phyloP scores from a whole-genome alignment of 495 filamentous ascomycete genomes.

The Penicillium turbatum region DNA sequence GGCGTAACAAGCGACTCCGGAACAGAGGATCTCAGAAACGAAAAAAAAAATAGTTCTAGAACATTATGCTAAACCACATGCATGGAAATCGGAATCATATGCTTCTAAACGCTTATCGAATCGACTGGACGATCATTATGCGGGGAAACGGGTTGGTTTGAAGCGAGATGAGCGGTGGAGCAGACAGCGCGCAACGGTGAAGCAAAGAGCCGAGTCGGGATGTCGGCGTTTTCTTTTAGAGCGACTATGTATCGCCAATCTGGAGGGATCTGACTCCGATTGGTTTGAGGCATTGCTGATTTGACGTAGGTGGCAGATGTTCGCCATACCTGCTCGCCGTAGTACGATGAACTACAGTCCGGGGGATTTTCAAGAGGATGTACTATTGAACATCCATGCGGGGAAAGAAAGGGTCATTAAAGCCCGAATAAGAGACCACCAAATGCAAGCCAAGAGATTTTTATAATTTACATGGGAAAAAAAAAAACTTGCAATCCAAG shows the following conservation, averaged over 20 bases:
- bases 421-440: not conserved
- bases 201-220: not conserved
- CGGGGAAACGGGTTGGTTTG: not conserved
- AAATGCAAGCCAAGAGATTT: not conserved
- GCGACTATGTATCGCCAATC: not conserved
- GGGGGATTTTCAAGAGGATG: not conserved
- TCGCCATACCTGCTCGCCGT: not conserved
- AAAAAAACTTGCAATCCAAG: not conserved
- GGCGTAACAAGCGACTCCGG: too few species aligned
- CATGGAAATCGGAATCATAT: not conserved
- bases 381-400: not conserved
- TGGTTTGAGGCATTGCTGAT: not conserved
- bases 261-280: not conserved
- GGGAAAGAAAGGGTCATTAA: not conserved
- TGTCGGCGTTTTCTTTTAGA: not conserved
- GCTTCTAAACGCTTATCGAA: not conserved
- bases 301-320: not conserved
- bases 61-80: too few species aligned
- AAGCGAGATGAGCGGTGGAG: not conserved
- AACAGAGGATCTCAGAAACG: too few species aligned
- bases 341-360: not conserved
- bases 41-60: too few species aligned
- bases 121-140: not conserved
- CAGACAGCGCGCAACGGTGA: not conserved
- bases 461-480: slow-evolving; percentile 8